Percentiles rank a stretch among this genome's conserved stretches.
These are phyloP conservation scores for Aspergillus sp. DNA, from an alignment of 2,329 filamentous ascomycete species.

Conservation along the genomic window DNA sequence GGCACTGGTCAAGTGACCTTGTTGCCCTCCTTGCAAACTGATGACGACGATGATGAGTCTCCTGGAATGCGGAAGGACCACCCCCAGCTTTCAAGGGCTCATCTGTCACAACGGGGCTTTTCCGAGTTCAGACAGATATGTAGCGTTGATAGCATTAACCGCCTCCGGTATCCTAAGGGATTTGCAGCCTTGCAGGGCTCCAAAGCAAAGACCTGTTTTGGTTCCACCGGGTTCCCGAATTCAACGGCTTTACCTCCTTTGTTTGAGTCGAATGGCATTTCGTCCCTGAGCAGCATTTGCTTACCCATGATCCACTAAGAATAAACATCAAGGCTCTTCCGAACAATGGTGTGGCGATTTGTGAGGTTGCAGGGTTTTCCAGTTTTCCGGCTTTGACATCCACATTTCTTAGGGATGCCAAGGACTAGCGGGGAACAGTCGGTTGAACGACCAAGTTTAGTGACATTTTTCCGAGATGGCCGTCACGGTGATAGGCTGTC, in stretches of 20 bases:
- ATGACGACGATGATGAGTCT: constrained; percentile 13
- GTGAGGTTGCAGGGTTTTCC: not conserved
- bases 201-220: not conserved
- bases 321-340: not conserved
- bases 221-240: not conserved
- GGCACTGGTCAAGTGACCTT: not conserved
- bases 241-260: not conserved
- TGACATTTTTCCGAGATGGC: constrained; percentile 3
- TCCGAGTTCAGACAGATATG: constrained; percentile 19
- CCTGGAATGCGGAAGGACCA: constrained; percentile 6
- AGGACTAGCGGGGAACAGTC: constrained; percentile 3
- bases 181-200: not conserved
- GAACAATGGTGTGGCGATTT: not conserved
- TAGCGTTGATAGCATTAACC: not conserved
- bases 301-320: not conserved
- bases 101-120: constrained; percentile 6
- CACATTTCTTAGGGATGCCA: not conserved
- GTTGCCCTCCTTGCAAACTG: constrained; percentile 3
- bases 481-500: constrained; percentile 12
- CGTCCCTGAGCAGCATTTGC: not conserved
- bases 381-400: not conserved
- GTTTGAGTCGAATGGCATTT: not conserved
- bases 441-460: constrained; percentile 3
- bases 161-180: not conserved
- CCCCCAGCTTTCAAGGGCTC: constrained; percentile 10